A percentile compares a stretch with the other conserved stretches of the same genome.
Conservation (phyloP, 495 filamentous ascomycete species). For the Friedmanniomyces simplex region DNA sequence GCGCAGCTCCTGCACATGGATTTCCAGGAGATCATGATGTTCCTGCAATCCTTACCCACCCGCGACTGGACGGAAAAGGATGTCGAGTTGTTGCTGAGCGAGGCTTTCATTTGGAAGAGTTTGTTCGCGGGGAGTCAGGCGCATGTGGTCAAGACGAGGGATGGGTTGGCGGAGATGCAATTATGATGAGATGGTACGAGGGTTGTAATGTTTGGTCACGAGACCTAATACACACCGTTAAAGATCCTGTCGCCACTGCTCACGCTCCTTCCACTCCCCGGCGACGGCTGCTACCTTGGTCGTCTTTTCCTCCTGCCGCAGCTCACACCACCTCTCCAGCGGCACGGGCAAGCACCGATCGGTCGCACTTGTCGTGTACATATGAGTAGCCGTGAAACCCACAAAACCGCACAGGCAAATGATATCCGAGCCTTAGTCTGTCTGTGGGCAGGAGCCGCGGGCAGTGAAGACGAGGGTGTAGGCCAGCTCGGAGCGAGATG, state of each 20-base stretch:
- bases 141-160: constrained; percentile 43
- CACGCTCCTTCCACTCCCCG: no score
- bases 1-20: constrained; percentile 94
- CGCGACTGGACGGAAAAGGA: constrained; percentile 95
- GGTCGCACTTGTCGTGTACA: not conserved
- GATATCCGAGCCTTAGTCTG: not conserved
- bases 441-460: no score
- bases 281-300: no score
- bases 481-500: no score
- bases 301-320: not conserved
- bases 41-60: constrained; percentile 90
- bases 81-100: constrained; percentile 86
- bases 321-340: not conserved
- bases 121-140: constrained; percentile 81
- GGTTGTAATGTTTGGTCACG: not conserved
- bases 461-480: no score
- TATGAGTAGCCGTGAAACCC: no score
- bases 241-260: not conserved
- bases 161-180: not conserved
- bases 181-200: not conserved
- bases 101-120: constrained; percentile 94
- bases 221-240: no score
- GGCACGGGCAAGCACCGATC: not conserved
- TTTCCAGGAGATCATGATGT: constrained; percentile 97
- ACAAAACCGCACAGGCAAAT: no score